Base-by-base conservation (phyloP, 169 alveolate species). In the Eimeria acervulina region DNA sequence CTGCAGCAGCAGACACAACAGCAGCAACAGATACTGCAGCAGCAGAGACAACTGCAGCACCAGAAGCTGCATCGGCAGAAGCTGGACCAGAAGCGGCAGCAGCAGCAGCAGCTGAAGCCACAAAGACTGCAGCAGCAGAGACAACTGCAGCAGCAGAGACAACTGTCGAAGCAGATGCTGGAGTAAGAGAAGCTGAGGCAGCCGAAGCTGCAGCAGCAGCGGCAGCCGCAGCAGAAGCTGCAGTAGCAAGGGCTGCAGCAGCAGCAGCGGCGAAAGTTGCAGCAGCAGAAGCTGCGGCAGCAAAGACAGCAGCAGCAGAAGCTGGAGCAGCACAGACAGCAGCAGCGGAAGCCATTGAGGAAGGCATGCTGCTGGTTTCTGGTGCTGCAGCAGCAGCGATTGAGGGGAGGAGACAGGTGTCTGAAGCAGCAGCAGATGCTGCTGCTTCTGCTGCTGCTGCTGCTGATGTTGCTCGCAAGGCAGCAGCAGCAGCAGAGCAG, bases 391-490 rank as follows among this genome's bases (percentile, higher is more conserved):
- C 44, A 76, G 87, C 87, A 76, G 52, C 87, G 8, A 76, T 76
- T 10, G 87, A 12, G 15, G 87, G 55, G 61, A 33, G 87, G 87
- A 55, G 87, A 26, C 87, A 36, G 87, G 87, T 40, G 33, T 76
- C 87, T 7, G 87, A 76, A 42, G 87, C 87, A 33, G 55, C 87
- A 55, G 66, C 66, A 55, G 66, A 55, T 13, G 66, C 66, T 13
- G 55, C 87, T 17, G 87, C 59, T 13, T 6, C 33, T 76, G 87
- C 87, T 76, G 87, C 51, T 76, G 87, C 87, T 38, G 87, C 59
- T 76, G 87, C 87, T 40, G 55, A 12, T 12, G 3, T 5, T 55
- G 44, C 52, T 21, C 8, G 26, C 4, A 42, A 76, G 87, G n/a
- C 87, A 36, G 87, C n/a, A 76, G 87, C 87, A 76, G 31, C 61